Evolutionary conservation across 257 asterid species (phyloP).

Genomic region (Fraxinus anomala): DNA sequence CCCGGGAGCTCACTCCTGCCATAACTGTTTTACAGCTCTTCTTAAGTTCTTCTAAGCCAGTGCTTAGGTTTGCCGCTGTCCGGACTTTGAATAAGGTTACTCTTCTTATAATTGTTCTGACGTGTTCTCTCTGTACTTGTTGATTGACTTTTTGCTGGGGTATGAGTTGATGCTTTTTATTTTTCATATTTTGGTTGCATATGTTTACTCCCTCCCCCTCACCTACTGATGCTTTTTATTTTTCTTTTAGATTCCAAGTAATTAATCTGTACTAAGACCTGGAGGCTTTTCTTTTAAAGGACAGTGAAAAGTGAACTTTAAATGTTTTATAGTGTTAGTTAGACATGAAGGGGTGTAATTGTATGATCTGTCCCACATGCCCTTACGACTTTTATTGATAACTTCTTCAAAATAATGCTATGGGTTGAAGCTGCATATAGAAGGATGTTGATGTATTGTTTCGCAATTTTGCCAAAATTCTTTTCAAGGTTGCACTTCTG

Average conservation of each 20-base stretch:
- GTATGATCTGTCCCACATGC: not conserved
- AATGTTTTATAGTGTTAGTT: not conserved
- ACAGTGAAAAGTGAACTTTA: not conserved
- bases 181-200: slow-evolving; percentile 11
- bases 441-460: not conserved
- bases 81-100: slow-evolving; percentile 88
- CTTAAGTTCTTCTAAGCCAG: slow-evolving; percentile 91
- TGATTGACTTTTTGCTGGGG: not conserved
- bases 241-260: slow-evolving; percentile 1
- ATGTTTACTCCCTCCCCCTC: slow-evolving; percentile 14
- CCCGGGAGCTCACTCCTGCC: slow-evolving; percentile 90
- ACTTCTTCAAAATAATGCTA: slow-evolving; percentile 1
- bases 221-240: not conserved
- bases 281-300: not conserved
- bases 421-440: slow-evolving; percentile 1
- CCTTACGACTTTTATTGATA: slow-evolving; percentile 10
- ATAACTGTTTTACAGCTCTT: slow-evolving; percentile 85
- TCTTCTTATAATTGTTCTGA: slow-evolving; percentile 16
- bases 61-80: slow-evolving; percentile 92
- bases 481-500: slow-evolving; percentile 13
- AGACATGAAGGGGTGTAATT: not conserved
- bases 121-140: not conserved
- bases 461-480: not conserved
- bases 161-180: not conserved
- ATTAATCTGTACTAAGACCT: not conserved